phyloP scores from a whole-genome alignment of 1,284 basidiomycete genomes.

The Trichosporon sp. region DNA sequence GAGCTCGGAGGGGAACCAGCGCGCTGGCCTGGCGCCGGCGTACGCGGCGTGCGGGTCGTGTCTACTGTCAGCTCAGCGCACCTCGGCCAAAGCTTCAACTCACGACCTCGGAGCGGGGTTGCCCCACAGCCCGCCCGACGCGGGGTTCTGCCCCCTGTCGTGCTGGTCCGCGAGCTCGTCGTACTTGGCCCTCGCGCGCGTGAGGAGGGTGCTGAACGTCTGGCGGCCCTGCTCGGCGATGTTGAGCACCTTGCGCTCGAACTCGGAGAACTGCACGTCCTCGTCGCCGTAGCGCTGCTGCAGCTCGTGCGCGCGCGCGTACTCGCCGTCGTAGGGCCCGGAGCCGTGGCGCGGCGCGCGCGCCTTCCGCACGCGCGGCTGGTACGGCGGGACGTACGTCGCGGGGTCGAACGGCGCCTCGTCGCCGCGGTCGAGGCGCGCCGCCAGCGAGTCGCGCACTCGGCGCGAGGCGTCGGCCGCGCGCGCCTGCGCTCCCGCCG shows the following conservation, averaged over 20 bases:
- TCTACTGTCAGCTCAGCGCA: neutral
- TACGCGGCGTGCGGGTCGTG: neutral
- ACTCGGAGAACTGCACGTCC: conserved; percentile 29
- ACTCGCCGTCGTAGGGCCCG: conserved; percentile 13
- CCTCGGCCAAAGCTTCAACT: conserved; percentile 9
- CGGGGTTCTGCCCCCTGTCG: conserved; percentile 14
- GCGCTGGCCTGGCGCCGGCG: conserved; percentile 8
- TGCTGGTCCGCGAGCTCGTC: conserved; percentile 30
- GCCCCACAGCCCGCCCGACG: conserved; percentile 26
- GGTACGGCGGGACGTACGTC: conserved; percentile 37
- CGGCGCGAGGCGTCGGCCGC: neutral
- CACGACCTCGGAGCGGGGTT: conserved; percentile 24
- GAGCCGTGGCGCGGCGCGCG: conserved; percentile 13
- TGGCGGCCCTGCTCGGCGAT: conserved; percentile 46
- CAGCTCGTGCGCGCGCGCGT: conserved; percentile 4
- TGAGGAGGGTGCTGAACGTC: conserved; percentile 41
- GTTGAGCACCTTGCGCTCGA: conserved; percentile 45
- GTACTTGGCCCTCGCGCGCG: conserved; percentile 39
- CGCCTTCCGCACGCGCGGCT: conserved; percentile 39
- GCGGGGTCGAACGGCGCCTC: neutral
- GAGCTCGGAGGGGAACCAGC: conserved; percentile 45
- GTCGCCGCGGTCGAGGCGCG: conserved; percentile 7
- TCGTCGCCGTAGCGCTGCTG: conserved; percentile 13
- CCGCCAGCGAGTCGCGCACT: neutral
- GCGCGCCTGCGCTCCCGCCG: neutral